Percentiles rank a stretch among this genome's conserved stretches.
Evolutionary conservation across 169 alveolate species (phyloP).

Genomic region (Amoebophrya sp.): DNA sequence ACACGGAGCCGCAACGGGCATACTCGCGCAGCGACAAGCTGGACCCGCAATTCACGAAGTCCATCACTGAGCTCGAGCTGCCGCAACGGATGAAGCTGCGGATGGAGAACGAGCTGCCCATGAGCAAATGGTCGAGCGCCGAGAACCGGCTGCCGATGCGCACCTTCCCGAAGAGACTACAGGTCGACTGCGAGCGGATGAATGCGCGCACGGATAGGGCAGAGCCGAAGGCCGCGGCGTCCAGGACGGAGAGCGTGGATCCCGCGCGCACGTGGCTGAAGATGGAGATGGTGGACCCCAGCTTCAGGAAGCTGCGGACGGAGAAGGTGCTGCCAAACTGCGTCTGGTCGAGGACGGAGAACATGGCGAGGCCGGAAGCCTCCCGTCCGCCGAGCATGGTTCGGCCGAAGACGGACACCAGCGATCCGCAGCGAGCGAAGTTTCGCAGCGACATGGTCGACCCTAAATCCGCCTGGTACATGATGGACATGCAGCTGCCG

Average conservation of each 20-base stretch:
- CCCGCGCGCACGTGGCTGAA: background rate
- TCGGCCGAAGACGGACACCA: background rate
- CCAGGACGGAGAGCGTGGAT: background rate
- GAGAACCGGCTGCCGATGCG: background rate
- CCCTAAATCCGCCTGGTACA: background rate
- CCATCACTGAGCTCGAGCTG: background rate
- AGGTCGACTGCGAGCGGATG: background rate
- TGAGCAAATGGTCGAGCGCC: background rate
- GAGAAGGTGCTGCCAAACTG: background rate
- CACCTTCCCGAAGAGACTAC: background rate
- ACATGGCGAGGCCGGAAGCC: background rate
- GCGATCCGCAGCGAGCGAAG: background rate
- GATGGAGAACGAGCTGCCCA: background rate
- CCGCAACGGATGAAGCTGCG: background rate
- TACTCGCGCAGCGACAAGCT: background rate
- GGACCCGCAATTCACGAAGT: background rate
- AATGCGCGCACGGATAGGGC: slow-evolving; percentile 1
- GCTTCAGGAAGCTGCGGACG: background rate
- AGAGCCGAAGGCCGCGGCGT: background rate
- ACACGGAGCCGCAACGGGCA: background rate
- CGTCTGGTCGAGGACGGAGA: background rate
- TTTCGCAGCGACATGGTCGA: background rate
- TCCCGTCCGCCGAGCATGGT: background rate
- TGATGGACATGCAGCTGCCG: slow-evolving; percentile 4
- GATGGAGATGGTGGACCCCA: background rate